These are phyloP conservation scores for Aspergillus viridinutans DNA, from an alignment of 2,329 filamentous ascomycete species.

Conservation along the genomic window DNA sequence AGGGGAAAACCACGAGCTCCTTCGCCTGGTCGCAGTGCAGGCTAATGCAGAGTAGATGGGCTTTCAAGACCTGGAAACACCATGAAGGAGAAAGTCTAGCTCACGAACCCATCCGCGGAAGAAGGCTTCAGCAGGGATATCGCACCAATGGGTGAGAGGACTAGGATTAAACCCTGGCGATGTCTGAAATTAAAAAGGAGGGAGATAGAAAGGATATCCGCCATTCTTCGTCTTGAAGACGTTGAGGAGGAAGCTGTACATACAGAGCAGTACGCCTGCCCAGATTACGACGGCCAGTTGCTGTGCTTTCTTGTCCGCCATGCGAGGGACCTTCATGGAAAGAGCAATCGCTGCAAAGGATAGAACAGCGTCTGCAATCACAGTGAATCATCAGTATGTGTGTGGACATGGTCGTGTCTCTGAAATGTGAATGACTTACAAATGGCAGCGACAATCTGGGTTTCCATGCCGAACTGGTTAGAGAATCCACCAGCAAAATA, in stretches of 20 bases:
- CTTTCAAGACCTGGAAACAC: neutral
- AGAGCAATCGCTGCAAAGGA: constrained; percentile 90
- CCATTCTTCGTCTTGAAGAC: constrained; percentile 93
- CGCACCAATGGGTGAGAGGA: neutral
- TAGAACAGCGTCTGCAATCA: constrained; percentile 63
- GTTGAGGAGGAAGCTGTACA: constrained; percentile 93
- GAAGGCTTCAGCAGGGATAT: neutral
- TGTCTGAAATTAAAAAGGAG: constrained; percentile 63
- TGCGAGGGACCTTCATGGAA: constrained; percentile 86
- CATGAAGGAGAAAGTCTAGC: neutral
- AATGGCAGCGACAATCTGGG: constrained; percentile 87
- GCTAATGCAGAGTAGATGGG: neutral
- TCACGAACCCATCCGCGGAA: neutral
- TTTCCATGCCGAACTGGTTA: constrained; percentile 90
- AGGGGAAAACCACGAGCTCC: neutral
- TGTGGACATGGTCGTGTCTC: neutral
- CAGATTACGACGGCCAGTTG: constrained; percentile 77
- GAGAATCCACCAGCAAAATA: constrained; percentile 93
- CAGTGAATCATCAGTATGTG: constrained; percentile 13
- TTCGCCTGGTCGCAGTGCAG: neutral
- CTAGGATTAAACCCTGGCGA: neutral
- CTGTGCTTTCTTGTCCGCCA: constrained; percentile 70
- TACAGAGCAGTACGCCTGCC: constrained; percentile 69
- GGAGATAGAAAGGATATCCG: constrained; percentile 89
- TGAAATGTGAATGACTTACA: constrained; percentile 60